phyloP scores from a whole-genome alignment of 805 yeast species.

The Wickerhamomyces strasburgensis region DNA sequence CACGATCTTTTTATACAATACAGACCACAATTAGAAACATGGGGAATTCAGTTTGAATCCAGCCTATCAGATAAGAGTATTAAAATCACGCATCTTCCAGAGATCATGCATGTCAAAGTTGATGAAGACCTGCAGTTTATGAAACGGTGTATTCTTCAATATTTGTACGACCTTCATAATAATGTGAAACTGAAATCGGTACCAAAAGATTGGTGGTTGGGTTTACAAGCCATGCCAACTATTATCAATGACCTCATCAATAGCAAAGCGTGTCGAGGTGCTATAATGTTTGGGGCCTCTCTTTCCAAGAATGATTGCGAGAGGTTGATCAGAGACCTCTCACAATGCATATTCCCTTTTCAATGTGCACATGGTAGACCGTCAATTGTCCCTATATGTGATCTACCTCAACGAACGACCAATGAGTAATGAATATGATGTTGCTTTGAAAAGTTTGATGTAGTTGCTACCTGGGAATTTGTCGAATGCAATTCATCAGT shows the following conservation, averaged over 20 bases:
- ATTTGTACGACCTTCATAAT: slow-evolving; percentile 37
- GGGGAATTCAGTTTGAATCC: slow-evolving; percentile 40
- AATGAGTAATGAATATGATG: no score
- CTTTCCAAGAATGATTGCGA: slow-evolving; percentile 41
- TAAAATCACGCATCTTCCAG: slow-evolving; percentile 40
- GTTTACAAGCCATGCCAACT: slow-evolving; percentile 42
- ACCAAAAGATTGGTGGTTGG: slow-evolving; percentile 34
- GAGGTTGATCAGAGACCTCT: slow-evolving; percentile 36
- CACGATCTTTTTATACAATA: slow-evolving; percentile 27
- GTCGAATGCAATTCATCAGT: not conserved
- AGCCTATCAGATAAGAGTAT: slow-evolving; percentile 6
- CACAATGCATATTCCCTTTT: slow-evolving; percentile 55
- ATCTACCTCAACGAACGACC: slow-evolving; percentile 10
- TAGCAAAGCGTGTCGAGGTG: slow-evolving; percentile 60
- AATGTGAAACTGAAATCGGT: slow-evolving; percentile 24
- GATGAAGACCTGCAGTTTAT: slow-evolving; percentile 28
- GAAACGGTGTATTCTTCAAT: slow-evolving; percentile 37
- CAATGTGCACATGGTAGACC: slow-evolving; percentile 89
- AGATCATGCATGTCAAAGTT: slow-evolving; percentile 31
- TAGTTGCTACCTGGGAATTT: no score
- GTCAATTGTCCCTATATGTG: slow-evolving; percentile 50
- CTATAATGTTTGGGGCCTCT: slow-evolving; percentile 67
- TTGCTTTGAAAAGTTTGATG: no score
- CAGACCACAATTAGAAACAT: slow-evolving; percentile 27
- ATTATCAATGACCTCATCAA: slow-evolving; percentile 46